Evolutionary conservation across 2,329 filamentous ascomycete species (phyloP).

Genomic region (Curvularia spicifera): DNA sequence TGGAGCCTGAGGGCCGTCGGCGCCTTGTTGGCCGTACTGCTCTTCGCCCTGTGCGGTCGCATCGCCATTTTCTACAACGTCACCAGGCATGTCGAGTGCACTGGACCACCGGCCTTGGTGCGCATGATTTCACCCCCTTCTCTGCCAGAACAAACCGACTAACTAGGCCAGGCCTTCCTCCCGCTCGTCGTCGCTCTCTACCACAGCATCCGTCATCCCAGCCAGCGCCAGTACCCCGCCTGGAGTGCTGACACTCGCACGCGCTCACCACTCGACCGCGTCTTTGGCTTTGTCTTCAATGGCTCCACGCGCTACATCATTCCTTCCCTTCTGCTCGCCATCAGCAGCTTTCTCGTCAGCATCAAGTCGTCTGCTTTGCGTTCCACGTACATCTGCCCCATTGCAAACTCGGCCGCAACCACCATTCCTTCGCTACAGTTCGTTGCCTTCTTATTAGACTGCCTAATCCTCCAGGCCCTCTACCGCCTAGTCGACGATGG

Average conservation of each 20-base stretch:
- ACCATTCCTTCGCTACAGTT: slow-evolving; percentile 42
- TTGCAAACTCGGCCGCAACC: slow-evolving; percentile 31
- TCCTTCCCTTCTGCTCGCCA: slow-evolving; percentile 38
- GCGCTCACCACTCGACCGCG: slow-evolving; percentile 32
- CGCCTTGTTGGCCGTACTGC: slow-evolving; percentile 35
- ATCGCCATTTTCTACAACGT: slow-evolving; percentile 41
- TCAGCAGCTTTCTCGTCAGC: slow-evolving; percentile 41
- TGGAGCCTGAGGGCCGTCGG: slow-evolving; percentile 33
- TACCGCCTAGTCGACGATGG: slow-evolving; percentile 40
- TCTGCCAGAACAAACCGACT: slow-evolving; percentile 11
- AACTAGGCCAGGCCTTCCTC: slow-evolving; percentile 35
- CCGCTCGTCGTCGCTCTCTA: slow-evolving; percentile 43
- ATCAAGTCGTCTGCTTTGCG: slow-evolving; percentile 38
- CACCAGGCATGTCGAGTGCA: slow-evolving; percentile 42
- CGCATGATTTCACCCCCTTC: neutral
- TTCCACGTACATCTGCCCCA: slow-evolving; percentile 45
- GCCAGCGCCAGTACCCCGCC: slow-evolving; percentile 35
- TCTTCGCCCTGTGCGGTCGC: slow-evolving; percentile 42
- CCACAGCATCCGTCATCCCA: slow-evolving; percentile 37
- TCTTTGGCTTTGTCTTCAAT: slow-evolving; percentile 36
- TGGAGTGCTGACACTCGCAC: slow-evolving; percentile 37
- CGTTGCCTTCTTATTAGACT: slow-evolving; percentile 39
- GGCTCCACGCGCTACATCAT: slow-evolving; percentile 43
- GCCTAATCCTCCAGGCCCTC: slow-evolving; percentile 31
- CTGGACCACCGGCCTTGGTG: slow-evolving; percentile 36